phyloP scores from a whole-genome alignment of 2,329 filamentous ascomycete species.

The Alternaria consortialis region DNA sequence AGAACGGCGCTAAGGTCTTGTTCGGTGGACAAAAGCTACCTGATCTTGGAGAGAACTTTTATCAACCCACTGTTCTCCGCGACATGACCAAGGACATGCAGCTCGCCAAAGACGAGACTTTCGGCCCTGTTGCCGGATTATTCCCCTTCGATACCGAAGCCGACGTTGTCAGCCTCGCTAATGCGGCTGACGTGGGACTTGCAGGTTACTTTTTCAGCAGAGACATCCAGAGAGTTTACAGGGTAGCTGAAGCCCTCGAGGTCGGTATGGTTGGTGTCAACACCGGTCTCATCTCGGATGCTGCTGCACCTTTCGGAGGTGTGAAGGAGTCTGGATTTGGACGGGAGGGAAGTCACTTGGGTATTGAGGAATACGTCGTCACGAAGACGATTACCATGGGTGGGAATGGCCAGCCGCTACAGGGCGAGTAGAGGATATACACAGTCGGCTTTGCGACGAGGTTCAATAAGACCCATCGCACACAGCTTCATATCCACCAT shows the following conservation, averaged over 20 bases:
- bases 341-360: constrained; percentile 60
- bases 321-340: constrained; percentile 63
- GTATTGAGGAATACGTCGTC: constrained; percentile 60
- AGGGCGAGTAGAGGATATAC: constrained; percentile 45
- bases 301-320: constrained; percentile 59
- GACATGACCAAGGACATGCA: constrained; percentile 88
- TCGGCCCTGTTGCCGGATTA: constrained; percentile 89
- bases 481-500: not conserved
- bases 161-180: constrained; percentile 86
- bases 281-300: constrained; percentile 60
- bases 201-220: constrained; percentile 92
- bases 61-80: constrained; percentile 85
- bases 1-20: constrained; percentile 45
- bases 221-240: constrained; percentile 66
- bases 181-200: constrained; percentile 82
- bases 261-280: constrained; percentile 83
- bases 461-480: not conserved
- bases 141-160: constrained; percentile 90
- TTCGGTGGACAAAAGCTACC: constrained; percentile 71
- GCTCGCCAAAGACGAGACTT: constrained; percentile 88
- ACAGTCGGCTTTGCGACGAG: not conserved
- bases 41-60: constrained; percentile 85
- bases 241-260: constrained; percentile 73
- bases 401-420: constrained; percentile 67
- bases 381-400: constrained; percentile 64